Evolutionary conservation across 1,284 basidiomycete species (phyloP).

Genomic region (Microbotryum scabiosae): DNA sequence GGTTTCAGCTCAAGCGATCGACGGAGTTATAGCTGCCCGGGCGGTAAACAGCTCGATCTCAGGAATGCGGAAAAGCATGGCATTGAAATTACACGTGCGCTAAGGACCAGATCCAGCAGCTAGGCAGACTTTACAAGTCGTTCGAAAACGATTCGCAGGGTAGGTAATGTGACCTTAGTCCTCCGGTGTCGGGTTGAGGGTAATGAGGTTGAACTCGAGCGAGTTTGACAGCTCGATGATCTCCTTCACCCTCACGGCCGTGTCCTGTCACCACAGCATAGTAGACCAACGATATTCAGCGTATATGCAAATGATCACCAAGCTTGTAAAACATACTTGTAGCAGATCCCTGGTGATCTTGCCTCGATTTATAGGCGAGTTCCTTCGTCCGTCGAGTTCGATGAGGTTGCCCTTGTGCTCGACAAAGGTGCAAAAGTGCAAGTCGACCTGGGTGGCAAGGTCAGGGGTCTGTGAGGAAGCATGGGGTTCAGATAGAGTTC

Average conservation of each 20-base stretch:
- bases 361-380: conserved; percentile 70
- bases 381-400: conserved; percentile 70
- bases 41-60: too few relatives aligned
- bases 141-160: neutral
- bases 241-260: conserved; percentile 20
- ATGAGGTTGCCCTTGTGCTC: conserved; percentile 52
- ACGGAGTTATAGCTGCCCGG: too few relatives aligned
- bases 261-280: conserved; percentile 8
- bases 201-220: conserved; percentile 29
- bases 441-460: conserved; percentile 53
- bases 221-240: conserved; percentile 23
- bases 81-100: too few relatives aligned
- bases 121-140: too few relatives aligned
- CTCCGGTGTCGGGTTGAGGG: conserved; percentile 17
- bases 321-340: conserved; percentile 12
- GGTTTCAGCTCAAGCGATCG: too few relatives aligned
- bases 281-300: neutral
- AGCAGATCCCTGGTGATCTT: conserved; percentile 19
- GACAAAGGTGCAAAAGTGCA: conserved; percentile 80
- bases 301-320: neutral
- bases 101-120: too few relatives aligned
- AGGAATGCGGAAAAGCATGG: too few relatives aligned
- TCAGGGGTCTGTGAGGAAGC: conserved; percentile 34
- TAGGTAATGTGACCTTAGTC: neutral
- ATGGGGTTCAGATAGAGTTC: too few relatives aligned